Conservation (phyloP, 352 stramenopile species). For the Phytophthora cajani region DNA sequence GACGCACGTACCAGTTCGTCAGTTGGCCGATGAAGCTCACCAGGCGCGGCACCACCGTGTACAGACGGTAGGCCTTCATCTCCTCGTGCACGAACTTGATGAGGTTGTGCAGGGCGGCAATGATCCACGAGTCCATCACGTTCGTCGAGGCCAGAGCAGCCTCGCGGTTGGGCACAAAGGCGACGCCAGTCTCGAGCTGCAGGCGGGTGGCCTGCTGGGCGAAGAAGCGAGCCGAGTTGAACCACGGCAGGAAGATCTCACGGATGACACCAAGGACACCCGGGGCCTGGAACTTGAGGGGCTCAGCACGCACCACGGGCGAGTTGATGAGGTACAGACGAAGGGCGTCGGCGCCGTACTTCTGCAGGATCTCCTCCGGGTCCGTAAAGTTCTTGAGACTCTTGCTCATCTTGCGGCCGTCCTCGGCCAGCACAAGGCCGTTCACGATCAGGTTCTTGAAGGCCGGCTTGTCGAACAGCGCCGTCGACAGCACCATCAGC, state of each 20-base stretch:
- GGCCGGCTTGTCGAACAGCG: constrained; percentile 98
- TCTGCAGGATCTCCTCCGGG: constrained; percentile 93
- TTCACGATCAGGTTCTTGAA: constrained; percentile 99
- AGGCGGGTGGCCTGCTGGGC: constrained; percentile 96
- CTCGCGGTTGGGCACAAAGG: constrained; percentile 92
- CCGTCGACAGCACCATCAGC: constrained; percentile 99
- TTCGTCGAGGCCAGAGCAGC: constrained; percentile 93
- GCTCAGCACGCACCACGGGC: constrained; percentile 98
- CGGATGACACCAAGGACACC: constrained; percentile 98
- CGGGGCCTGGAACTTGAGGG: constrained; percentile 96
- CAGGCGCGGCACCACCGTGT: constrained; percentile 98
- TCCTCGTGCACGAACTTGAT: constrained; percentile 98
- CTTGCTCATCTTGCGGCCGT: constrained; percentile 99
- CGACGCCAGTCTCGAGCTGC: constrained; percentile 76
- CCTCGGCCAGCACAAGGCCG: constrained; percentile 97
- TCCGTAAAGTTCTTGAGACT: constrained; percentile 99
- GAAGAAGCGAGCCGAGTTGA: constrained; percentile 99
- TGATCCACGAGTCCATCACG: constrained; percentile 99
- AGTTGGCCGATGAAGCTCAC: constrained; percentile 98
- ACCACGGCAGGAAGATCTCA: constrained; percentile 99
- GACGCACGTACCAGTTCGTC: constrained; percentile 99
- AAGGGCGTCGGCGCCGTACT: constrained; percentile 98
- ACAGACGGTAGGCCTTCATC: constrained; percentile 99
- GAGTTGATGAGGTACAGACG: constrained; percentile 99
- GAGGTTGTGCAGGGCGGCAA: constrained; percentile 96